phyloP scores from a whole-genome alignment of 176 grass and related monocot species.

The Juncus inflexus region DNA sequence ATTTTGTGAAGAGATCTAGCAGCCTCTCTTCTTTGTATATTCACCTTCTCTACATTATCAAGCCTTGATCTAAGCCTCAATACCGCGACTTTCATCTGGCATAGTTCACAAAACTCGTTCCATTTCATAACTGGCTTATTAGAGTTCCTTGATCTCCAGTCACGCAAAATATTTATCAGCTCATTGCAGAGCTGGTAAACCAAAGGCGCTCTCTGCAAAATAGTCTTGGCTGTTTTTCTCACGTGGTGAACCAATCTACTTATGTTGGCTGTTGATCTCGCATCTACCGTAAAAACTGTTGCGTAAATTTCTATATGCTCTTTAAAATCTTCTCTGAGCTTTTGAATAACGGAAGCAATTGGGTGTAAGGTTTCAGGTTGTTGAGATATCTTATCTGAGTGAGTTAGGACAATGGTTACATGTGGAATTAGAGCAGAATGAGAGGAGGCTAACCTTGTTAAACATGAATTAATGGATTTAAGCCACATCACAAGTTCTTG shows the following conservation, averaged over 20 bases:
- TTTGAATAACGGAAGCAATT: slow-evolving; percentile 58
- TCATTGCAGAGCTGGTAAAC: slow-evolving; percentile 83
- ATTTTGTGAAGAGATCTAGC: slow-evolving; percentile 64
- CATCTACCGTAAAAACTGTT: slow-evolving; percentile 80
- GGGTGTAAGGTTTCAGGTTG: slow-evolving; percentile 44
- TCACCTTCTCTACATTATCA: slow-evolving; percentile 67
- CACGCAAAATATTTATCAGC: slow-evolving; percentile 52
- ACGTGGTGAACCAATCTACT: slow-evolving; percentile 69
- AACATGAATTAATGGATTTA: slow-evolving; percentile 69
- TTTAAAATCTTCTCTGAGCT: slow-evolving; percentile 71
- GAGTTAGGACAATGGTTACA: slow-evolving; percentile 74
- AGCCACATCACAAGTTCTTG: slow-evolving; percentile 74
- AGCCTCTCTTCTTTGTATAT: slow-evolving; percentile 42
- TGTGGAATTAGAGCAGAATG: slow-evolving; percentile 40
- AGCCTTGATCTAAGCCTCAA: slow-evolving; percentile 69
- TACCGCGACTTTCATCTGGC: slow-evolving; percentile 57
- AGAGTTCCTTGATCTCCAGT: slow-evolving; percentile 63
- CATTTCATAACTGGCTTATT: slow-evolving; percentile 56
- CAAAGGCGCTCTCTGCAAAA: slow-evolving; percentile 62
- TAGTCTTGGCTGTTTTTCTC: slow-evolving; percentile 57
- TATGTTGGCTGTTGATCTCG: slow-evolving; percentile 70
- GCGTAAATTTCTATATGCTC: slow-evolving; percentile 74
- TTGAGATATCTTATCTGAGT: slow-evolving; percentile 63
- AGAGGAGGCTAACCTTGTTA: slow-evolving; percentile 39
- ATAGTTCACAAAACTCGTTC: slow-evolving; percentile 78